A percentile compares a stretch with the other conserved stretches of the same genome.
Evolutionary conservation across 2,329 filamentous ascomycete genomes (phyloP).

Genomic region (Neofusicoccum cordaticola): DNA sequence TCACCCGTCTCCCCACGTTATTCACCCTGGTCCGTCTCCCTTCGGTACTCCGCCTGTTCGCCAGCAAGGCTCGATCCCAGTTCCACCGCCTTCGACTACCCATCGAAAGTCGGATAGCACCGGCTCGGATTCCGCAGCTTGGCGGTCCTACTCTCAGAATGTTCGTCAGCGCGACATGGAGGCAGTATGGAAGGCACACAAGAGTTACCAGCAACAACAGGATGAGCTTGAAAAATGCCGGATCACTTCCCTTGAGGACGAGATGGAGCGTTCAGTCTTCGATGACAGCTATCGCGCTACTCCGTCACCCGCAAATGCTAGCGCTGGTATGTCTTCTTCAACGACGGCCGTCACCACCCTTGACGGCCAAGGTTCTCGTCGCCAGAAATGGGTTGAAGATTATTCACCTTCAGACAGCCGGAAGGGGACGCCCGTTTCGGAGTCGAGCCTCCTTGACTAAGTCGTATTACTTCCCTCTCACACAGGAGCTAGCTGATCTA

Average conservation of each 20-base stretch:
- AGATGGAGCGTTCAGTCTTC: conserved; percentile 4
- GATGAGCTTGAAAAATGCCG: neutral
- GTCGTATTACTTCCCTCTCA: neutral
- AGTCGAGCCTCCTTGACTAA: neutral
- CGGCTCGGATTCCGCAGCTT: neutral
- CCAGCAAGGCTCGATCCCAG: neutral
- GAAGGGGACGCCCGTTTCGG: neutral
- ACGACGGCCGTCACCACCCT: neutral
- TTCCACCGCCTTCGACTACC: neutral
- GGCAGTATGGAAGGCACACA: neutral
- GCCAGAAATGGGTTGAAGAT: neutral
- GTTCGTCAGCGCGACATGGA: neutral
- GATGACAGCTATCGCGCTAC: neutral
- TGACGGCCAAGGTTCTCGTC: neutral
- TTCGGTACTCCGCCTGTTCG: neutral
- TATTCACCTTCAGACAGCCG: neutral
- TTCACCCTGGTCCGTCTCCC: too few relatives aligned
- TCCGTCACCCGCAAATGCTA: neutral
- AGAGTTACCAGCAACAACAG: neutral
- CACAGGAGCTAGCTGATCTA: neutral
- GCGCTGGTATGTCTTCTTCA: neutral
- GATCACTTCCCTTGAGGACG: neutral
- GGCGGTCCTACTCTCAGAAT: neutral
- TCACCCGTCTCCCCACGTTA: too few relatives aligned
- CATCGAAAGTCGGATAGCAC: neutral